These are phyloP conservation scores for Firmiana major DNA, from an alignment of 345 rosid species.

Conservation along the genomic window DNA sequence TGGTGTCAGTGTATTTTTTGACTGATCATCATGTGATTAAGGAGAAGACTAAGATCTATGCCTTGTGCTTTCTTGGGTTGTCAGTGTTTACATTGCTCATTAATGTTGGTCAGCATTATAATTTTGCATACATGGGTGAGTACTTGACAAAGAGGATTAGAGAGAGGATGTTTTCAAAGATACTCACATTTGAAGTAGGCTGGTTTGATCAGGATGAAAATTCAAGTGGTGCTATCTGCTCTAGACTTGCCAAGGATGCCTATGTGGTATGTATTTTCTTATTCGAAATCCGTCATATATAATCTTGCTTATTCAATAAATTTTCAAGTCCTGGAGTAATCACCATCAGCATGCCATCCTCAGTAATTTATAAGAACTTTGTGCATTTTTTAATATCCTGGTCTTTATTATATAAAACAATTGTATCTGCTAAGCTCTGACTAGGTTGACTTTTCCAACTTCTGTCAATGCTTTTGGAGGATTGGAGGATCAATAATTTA, in stretches of 20 bases:
- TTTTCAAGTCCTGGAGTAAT: background rate
- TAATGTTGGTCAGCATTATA: conserved; percentile 57
- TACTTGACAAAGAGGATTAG: conserved; percentile 56
- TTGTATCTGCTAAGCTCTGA: no score
- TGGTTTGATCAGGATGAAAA: conserved; percentile 76
- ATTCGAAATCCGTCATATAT: background rate
- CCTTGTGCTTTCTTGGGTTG: conserved; percentile 41
- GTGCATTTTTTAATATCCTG: no score
- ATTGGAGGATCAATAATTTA: no score
- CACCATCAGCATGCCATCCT: background rate
- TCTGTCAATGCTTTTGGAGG: no score
- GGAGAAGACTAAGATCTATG: conserved; percentile 43
- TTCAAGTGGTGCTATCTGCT: conserved; percentile 64
- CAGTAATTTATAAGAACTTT: no score
- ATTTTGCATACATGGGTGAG: conserved; percentile 65
- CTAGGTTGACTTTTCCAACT: no score
- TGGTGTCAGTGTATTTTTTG: conserved; percentile 52
- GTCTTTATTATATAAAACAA: no score
- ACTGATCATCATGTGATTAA: conserved; percentile 52
- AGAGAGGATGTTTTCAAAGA: conserved; percentile 64
- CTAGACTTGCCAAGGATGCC: conserved; percentile 56
- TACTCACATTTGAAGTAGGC: conserved; percentile 63
- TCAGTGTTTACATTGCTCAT: conserved; percentile 41
- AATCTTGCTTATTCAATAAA: background rate
- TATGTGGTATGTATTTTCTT: conserved; percentile 42